phyloP scores from a whole-genome alignment of 2,329 filamentous ascomycete species.

The Ceratocystis alfenasii region DNA sequence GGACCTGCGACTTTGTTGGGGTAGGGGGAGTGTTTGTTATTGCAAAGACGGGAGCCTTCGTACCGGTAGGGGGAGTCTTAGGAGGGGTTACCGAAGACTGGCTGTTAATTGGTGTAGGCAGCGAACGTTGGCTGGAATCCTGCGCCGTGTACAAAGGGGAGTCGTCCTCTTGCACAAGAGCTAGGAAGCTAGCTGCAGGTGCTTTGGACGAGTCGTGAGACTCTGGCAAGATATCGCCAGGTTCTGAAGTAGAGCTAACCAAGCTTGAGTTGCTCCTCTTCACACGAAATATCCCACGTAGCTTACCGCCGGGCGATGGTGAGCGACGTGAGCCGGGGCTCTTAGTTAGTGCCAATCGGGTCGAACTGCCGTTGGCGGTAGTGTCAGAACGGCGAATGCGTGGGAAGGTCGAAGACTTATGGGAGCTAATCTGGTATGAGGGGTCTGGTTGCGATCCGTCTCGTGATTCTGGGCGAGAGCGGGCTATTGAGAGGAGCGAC shows the following conservation, averaged over 20 bases:
- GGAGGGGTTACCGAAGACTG: slow-evolving; percentile 28
- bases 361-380: neutral
- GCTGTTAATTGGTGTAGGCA: slow-evolving; percentile 17
- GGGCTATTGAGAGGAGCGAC: slow-evolving; percentile 11
- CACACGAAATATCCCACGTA: slow-evolving; percentile 58
- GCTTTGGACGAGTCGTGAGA: slow-evolving; percentile 24
- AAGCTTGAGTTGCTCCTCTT: slow-evolving; percentile 35
- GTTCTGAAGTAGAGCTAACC: slow-evolving; percentile 26
- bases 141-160: neutral
- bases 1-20: slow-evolving; percentile 38
- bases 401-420: slow-evolving; percentile 18
- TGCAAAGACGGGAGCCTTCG: slow-evolving; percentile 37
- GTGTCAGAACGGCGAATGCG: slow-evolving; percentile 14
- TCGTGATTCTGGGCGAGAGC: slow-evolving; percentile 15
- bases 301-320: slow-evolving; percentile 56
- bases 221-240: slow-evolving; percentile 29
- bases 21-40: slow-evolving; percentile 59
- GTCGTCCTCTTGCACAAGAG: slow-evolving; percentile 6
- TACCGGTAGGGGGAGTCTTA: slow-evolving; percentile 35
- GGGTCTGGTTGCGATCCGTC: neutral
- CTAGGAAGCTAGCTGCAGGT: slow-evolving; percentile 19
- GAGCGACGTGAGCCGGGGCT: slow-evolving; percentile 40
- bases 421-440: slow-evolving; percentile 8
- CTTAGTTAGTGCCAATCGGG: slow-evolving; percentile 34
- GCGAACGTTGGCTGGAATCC: slow-evolving; percentile 5